These are phyloP conservation scores for Penicillium sp. DNA, from an alignment of 2,329 filamentous ascomycete species.

Conservation along the genomic window DNA sequence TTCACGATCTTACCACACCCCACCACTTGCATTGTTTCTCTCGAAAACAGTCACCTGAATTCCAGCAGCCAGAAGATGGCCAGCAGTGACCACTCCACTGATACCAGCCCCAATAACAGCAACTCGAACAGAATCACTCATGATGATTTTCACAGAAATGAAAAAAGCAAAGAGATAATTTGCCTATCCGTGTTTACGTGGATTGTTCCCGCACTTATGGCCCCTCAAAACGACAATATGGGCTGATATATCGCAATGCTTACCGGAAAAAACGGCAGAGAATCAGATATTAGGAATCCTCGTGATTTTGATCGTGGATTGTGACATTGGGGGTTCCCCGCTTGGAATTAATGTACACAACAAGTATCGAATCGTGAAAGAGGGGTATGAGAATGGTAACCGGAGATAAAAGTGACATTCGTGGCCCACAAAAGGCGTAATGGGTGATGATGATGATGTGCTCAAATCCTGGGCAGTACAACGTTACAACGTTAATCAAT, in stretches of 20 bases:
- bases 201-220: background rate
- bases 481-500: background rate
- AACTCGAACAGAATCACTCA: slow-evolving; percentile 32
- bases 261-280: slow-evolving; percentile 10
- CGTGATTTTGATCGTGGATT: slow-evolving; percentile 28
- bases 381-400: slow-evolving; percentile 7
- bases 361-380: background rate
- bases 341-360: background rate
- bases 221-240: slow-evolving; percentile 1
- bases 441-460: slow-evolving; percentile 34
- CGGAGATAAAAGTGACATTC: background rate
- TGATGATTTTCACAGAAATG: slow-evolving; percentile 6
- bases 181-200: background rate
- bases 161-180: background rate
- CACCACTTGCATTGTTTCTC: slow-evolving; percentile 53
- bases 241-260: slow-evolving; percentile 15
- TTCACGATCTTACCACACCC: slow-evolving; percentile 51
- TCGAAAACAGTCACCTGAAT: slow-evolving; percentile 57
- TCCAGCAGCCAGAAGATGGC: slow-evolving; percentile 48
- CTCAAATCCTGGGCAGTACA: slow-evolving; percentile 14
- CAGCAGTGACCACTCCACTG: slow-evolving; percentile 50
- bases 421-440: slow-evolving; percentile 29
- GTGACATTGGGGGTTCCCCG: slow-evolving; percentile 20
- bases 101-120: slow-evolving; percentile 56
- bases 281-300: slow-evolving; percentile 7